Conservation (phyloP, 805 yeast genomes). For the Yarrowia yakushimensis region DNA sequence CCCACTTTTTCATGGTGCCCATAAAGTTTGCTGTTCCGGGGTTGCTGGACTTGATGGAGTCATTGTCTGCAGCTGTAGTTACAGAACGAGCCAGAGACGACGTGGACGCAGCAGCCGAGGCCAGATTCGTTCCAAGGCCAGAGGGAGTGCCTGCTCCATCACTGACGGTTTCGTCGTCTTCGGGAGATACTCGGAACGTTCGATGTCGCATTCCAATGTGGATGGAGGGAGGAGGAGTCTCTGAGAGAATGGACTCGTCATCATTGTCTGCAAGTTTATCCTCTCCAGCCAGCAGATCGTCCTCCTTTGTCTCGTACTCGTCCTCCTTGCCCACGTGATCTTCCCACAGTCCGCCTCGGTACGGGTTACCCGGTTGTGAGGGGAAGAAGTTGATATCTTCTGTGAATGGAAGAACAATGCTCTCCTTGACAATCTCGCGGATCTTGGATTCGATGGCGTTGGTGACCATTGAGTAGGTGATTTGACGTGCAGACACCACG, state of each 20-base stretch:
- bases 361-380: conserved; percentile 58
- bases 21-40: neutral
- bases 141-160: neutral
- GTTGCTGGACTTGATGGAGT: neutral
- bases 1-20: conserved; percentile 32
- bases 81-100: neutral
- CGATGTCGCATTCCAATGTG: conserved; percentile 21
- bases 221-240: conserved; percentile 14
- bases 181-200: conserved; percentile 19
- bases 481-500: conserved; percentile 77
- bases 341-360: conserved; percentile 94
- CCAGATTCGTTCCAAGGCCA: neutral
- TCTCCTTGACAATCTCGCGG: conserved; percentile 71
- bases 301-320: neutral
- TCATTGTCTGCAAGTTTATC: neutral
- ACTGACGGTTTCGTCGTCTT: neutral
- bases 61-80: neutral
- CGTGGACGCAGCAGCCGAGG: conserved; percentile 10
- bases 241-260: neutral
- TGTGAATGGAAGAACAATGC: conserved; percentile 81
- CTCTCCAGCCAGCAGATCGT: neutral
- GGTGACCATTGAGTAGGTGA: conserved; percentile 75
- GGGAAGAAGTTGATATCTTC: conserved; percentile 77
- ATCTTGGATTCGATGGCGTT: conserved; percentile 74
- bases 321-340: conserved; percentile 33